phyloP scores from a whole-genome alignment of 164 flowering plant genomes.

The Paratinospora sagittata region DNA sequence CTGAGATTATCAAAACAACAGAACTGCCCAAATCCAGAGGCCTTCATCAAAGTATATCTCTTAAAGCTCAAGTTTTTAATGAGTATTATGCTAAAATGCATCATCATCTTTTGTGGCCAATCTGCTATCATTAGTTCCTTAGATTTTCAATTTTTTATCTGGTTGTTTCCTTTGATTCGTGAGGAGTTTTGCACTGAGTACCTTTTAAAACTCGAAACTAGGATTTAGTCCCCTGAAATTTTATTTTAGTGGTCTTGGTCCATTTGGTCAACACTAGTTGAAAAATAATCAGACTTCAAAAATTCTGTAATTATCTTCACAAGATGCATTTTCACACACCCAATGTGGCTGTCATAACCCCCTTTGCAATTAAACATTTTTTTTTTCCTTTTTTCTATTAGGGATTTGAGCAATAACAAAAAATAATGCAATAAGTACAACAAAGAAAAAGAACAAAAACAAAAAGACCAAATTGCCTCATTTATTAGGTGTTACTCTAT shows the following conservation, averaged over 20 bases:
- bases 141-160: background rate
- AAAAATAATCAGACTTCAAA: background rate
- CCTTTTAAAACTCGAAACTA: background rate
- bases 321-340: background rate
- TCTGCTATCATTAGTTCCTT: no score
- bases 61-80: background rate
- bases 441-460: no score
- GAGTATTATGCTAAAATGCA: no score
- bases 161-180: background rate
- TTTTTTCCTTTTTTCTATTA: background rate
- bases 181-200: background rate
- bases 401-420: no score
- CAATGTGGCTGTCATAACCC: background rate
- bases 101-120: no score
- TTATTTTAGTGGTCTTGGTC: background rate
- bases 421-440: no score
- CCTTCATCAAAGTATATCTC: constrained; percentile 47
- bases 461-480: no score
- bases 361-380: background rate
- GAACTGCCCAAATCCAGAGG: constrained; percentile 57
- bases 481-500: no score
- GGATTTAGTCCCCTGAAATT: background rate
- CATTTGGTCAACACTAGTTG: background rate
- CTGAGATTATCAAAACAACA: constrained; percentile 53
- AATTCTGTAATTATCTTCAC: background rate